phyloP scores from a whole-genome alignment of 148 eudicot species.

The Chenopodium formosanum region DNA sequence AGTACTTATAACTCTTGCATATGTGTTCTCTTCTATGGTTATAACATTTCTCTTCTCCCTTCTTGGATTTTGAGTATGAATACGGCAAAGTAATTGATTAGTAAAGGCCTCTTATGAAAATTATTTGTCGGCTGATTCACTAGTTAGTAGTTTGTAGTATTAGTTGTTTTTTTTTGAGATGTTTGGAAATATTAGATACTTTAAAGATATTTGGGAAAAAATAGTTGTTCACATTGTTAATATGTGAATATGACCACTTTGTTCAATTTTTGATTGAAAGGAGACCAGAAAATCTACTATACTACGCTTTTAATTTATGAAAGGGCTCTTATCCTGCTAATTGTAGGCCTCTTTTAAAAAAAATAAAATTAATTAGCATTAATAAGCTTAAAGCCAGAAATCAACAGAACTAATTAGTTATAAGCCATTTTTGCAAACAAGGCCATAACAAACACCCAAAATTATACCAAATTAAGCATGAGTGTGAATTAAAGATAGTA shows the following conservation, averaged over 20 bases:
- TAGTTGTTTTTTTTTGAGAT: neutral
- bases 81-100: neutral
- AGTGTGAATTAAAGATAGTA: neutral
- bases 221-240: neutral
- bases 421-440: neutral
- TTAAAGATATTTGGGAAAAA: neutral
- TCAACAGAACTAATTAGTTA: neutral
- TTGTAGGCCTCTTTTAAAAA: too few species aligned
- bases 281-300: too few species aligned
- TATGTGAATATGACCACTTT: neutral
- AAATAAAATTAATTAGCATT: neutral
- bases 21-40: too few species aligned
- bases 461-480: neutral
- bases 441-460: neutral
- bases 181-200: too few species aligned
- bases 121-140: neutral
- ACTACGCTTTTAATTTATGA: too few species aligned
- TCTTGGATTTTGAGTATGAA: neutral
- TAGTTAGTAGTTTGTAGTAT: neutral
- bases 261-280: neutral
- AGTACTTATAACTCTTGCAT: neutral
- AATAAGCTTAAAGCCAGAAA: neutral
- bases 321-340: too few species aligned
- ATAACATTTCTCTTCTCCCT: neutral
- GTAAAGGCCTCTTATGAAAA: neutral